Percentiles rank a stretch among this genome's conserved stretches.
phyloP scores from a whole-genome alignment of 2,329 filamentous ascomycete species.

The Stagonosporopsis rhizophila region DNA sequence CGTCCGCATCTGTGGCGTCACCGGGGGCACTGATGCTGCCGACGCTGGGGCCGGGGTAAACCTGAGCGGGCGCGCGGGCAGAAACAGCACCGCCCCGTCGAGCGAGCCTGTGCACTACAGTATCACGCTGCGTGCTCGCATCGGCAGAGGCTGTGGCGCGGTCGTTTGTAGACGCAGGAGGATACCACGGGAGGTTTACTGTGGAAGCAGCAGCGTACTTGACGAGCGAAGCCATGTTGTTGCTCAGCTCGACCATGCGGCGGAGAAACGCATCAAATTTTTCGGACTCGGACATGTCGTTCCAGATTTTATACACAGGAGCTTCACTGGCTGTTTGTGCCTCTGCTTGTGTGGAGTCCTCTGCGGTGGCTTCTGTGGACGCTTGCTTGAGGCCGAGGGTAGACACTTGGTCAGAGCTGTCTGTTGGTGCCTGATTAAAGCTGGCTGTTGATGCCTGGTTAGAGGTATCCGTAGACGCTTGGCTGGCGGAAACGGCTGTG shows the following conservation, averaged over 20 bases:
- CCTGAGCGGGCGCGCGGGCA: not conserved
- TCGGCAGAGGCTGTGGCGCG: not conserved
- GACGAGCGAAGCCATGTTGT: conserved; percentile 12
- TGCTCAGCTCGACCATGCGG: conserved; percentile 13
- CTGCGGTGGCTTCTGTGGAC: not conserved
- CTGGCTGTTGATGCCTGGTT: not conserved
- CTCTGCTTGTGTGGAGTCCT: not conserved
- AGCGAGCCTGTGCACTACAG: not conserved
- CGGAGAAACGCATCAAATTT: conserved; percentile 14
- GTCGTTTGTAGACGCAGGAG: conserved; percentile 2
- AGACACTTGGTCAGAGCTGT: not conserved
- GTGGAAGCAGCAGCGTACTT: conserved; percentile 16
- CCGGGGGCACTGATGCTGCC: conserved; percentile 10
- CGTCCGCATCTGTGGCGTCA: conserved; percentile 13
- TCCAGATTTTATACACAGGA: not conserved
- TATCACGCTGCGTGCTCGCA: not conserved
- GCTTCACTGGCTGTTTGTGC: not conserved
- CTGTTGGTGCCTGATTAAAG: not conserved
- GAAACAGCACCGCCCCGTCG: not conserved
- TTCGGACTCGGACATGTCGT: conserved; percentile 5
- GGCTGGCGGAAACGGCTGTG: not conserved
- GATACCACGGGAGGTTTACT: conserved; percentile 6
- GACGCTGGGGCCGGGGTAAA: conserved; percentile 8
- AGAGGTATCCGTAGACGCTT: not conserved
- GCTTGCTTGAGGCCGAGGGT: not conserved